Evolutionary conservation across 352 stramenopile genomes (phyloP).

Genomic region (Stramenopiles sp.): DNA sequence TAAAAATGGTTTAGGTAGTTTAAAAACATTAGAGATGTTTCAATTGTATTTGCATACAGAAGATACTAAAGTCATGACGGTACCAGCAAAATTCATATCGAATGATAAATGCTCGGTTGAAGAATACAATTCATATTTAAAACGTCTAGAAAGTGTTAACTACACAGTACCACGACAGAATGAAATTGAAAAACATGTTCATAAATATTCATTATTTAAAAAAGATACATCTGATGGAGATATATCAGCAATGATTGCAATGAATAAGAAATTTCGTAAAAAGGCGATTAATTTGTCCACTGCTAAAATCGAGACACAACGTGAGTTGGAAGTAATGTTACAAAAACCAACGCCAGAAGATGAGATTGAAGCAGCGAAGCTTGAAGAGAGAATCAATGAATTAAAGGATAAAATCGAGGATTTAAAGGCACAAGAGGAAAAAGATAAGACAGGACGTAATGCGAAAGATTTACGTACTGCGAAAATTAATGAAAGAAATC

Average conservation of each 20-base stretch:
- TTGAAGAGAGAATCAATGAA: neutral
- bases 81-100: no score
- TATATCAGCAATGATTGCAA: neutral
- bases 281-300: neutral
- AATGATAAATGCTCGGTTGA: neutral
- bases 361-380: neutral
- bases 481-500: neutral
- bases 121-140: neutral
- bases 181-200: neutral
- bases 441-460: neutral
- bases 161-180: neutral
- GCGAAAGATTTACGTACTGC: neutral
- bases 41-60: neutral
- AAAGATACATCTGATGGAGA: neutral
- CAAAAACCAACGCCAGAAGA: no score
- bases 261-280: neutral
- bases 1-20: neutral
- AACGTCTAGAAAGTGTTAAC: neutral
- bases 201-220: neutral
- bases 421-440: neutral
- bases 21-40: neutral
- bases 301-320: neutral
- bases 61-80: no score
- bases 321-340: neutral
- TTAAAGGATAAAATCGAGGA: neutral